Base-by-base conservation (phyloP, 1,284 basidiomycete genomes). In the Malassezia caprae region DNA sequence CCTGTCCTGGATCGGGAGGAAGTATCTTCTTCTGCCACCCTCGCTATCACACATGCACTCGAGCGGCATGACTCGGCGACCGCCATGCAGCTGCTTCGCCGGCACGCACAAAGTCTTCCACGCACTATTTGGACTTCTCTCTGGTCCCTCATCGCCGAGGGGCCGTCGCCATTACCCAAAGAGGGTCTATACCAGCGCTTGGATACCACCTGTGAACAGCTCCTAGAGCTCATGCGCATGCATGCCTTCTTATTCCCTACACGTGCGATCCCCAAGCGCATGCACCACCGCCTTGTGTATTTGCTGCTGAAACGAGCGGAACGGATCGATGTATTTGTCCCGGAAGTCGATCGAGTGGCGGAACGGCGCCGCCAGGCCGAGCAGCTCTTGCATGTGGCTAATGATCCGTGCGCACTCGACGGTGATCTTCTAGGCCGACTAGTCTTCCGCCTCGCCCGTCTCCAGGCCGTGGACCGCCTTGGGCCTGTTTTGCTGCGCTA, bases 271-370 rank as follows among this genome's bases (percentile, higher is more conserved):
- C 49, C 48, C 10, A 15, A 17, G 4, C 13, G 8, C 17, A 26
- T 47, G 31, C 24, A 44, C 13, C 49, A 32, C 10, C 49, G 55
- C 23, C 34, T 51, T 19, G 11, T 57, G 15, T 57, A 57, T 34
- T 50, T 57, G 4, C 12, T 57, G 21, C 27, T 57, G 1, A 57
- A 57, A 30, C 49, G 50, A 8, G 49, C 41, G 21, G 55, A 57
- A 30, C 34, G 51, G 0, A 44, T 56, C 21, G 47, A 55, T 27
- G 3, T 3, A 8, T 24, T 2, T 11, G 15, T 34, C 12, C 24
- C 19, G 1, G 35, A 31, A 7, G 30, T 19, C 4, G 23, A 19
- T 3, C 31, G 41, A 4, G 39, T 24, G 15, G 30, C 30, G 8
- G 15, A 30, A 12, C 30, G 39, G 4, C 19, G 26, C n/a, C 19